Evolutionary conservation across 768 basidiomycete genomes (phyloP), one percentile per base, ranked within the genome.

Genomic region (Rhizopogon roseolus): DNA sequence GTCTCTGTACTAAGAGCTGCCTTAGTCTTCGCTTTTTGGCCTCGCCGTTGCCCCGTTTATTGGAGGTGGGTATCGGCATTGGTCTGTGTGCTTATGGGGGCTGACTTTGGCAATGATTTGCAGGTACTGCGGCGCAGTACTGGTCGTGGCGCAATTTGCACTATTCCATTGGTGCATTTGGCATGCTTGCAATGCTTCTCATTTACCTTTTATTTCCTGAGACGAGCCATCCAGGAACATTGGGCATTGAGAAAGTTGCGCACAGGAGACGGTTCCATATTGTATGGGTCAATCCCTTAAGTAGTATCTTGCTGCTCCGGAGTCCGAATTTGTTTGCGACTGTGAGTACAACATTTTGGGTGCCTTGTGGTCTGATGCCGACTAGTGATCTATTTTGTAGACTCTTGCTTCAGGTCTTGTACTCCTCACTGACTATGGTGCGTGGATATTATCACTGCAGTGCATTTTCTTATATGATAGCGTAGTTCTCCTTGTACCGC

Each of bases 121-220:
- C 40, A 76, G 78, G 79, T 6, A 50, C 76, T 27, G 73, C 73
- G 0, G 72, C 82, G 0, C 72, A 81, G 43, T 82, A 84, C 56
- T 71, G 71, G 4, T 85, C 84, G 0, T 86, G 85, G 84, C 74
- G 84, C 0, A 50, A 71, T n/a, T n/a, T n/a, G n/a, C n/a, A n/a
- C n/a, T n/a, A n/a, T n/a, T n/a, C n/a, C n/a, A n/a, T n/a, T n/a
- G 76, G 72, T 4, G 32, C 70, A 2, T 59, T 67, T n/a, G 81
- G 76, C 1, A 49, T 76, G 1, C 4, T 72, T 0, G 65, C 69
- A 2, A 60, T 67, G 45, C 16, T 63, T 6, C 50, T 60, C 4
- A 58, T 69, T 10, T 27, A 42, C 8, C 22, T 64, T 6, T 61
- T 63, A 19, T 61, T 74, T 0, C 73, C 72, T 0, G 72, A 73